Base-by-base conservation (phyloP, 2,329 filamentous ascomycete species). In the Myriangium duriaei region DNA sequence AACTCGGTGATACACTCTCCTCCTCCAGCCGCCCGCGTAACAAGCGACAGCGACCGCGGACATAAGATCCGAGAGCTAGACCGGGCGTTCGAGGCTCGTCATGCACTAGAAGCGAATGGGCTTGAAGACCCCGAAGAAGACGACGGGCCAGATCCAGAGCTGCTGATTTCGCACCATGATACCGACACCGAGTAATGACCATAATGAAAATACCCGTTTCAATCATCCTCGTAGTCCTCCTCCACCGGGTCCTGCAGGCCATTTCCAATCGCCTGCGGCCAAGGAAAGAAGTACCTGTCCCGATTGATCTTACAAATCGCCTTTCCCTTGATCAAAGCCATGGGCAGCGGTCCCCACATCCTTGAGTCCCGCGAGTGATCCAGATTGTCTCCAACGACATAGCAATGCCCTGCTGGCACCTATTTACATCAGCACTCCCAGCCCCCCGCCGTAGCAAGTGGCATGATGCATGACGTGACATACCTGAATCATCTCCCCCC, bases 331-430 rank as follows among this genome's bases (percentile, higher is more conserved):
- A 98, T 73, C 45, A 98, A 63, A 2, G 75, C 88, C 53, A 98
- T 63, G 1, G 91, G 91, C 17, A 98, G 57, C 0, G 91, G 85
- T 0, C 91, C 91, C 62, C 81, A 94, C 29, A 77, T 67, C 44
- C 91, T 76, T 30, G 86, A 95, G 63, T 98, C 91, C 46, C 84
- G 68, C 15, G 86, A 95, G 51, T 74, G 80, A 3, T 75, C 69
- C 44, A 94, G 54, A 58, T 96, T 96, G 59, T 98, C 91, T 2
- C 91, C 91, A 2, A 77, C 74, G 5, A 95, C 65, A 75, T 85
- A 96, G 51, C 86, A 92, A 65, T 98, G 91, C 1, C 91, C 91
- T 53, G 81, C 68, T 0, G 91, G 91, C 11, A 98, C 76, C 82
- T 92, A 51, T 16, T 34, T 7, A 14, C n/a, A n/a, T 11, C 11